Base-by-base conservation (phyloP, 2,329 filamentous ascomycete genomes). In the Exophiala mesophila region DNA sequence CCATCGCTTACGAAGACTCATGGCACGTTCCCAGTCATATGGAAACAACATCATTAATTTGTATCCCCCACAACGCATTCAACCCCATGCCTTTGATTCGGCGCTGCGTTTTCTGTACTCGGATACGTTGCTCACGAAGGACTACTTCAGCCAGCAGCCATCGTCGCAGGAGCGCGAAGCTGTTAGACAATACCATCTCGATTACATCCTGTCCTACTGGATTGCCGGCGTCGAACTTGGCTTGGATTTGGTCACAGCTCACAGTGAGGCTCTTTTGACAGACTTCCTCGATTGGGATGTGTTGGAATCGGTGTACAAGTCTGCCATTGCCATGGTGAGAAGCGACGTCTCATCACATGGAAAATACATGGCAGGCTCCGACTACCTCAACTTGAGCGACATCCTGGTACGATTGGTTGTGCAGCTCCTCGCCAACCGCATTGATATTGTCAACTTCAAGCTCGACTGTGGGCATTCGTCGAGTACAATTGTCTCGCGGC, bases 171-270 rank as follows among this genome's bases (percentile, higher is more conserved):
- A 50, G 17, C 21, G 38, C 18, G 45, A 52, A 20, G 39, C 48
- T 12, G 34, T 33, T 16, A 47, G 50, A 41, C 18, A 41, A n/a
- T 43, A 51, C 28, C 44, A 48, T 18, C 42, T 56, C 12, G 49
- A 53, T 18, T 56, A 56, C 38, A 39, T 53, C 23, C 32, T 56
- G 47, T 56, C 53, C 5, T 54, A 56, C 31, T 56, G 53, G 53
- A 44, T 52, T 8, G 38, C 53, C 26, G 53, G 53, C 9, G 41
- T 56, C 28, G 50, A 52, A 41, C 45, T 56, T 12, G 53, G 53
- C 18, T 26, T 54, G 24, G 49, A 53, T 17, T 45, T 41, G 9
- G 45, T 56, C 24, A 45, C 40, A n/a, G 34, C 36, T 10, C 49
- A 52, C 20, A 45, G 51, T 19, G 50, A 50, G 33, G 44, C 43